phyloP scores from a whole-genome alignment of 495 filamentous ascomycete genomes.

The Thozetella sp. region DNA sequence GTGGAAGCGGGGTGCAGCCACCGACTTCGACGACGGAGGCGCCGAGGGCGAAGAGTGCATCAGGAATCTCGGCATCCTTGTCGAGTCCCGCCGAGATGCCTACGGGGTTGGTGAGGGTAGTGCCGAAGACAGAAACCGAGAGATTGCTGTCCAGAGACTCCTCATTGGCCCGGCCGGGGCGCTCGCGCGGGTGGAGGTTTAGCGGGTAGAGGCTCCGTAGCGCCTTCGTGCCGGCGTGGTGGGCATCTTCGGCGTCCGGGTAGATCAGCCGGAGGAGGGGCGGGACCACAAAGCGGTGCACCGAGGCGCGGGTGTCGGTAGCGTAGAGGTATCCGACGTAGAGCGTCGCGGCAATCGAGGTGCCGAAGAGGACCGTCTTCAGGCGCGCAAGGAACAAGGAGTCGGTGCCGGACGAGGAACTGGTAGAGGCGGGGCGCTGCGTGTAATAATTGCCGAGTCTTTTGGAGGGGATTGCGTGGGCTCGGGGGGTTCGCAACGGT shows the following conservation, averaged over 20 bases:
- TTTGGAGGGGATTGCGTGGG: background rate
- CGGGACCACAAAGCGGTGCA: conserved; percentile 81
- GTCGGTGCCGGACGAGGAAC: conserved; percentile 27
- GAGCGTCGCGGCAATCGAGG: conserved; percentile 42
- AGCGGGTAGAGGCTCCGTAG: conserved; percentile 71
- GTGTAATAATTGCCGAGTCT: conserved; percentile 8
- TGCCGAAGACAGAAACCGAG: conserved; percentile 71
- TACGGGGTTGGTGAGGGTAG: conserved; percentile 78
- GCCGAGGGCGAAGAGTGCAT: conserved; percentile 79
- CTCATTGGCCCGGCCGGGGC: conserved; percentile 28
- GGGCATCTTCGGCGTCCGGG: conserved; percentile 89
- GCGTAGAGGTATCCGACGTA: conserved; percentile 68
- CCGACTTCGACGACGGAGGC: conserved; percentile 88
- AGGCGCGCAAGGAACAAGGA: conserved; percentile 33
- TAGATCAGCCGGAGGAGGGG: conserved; percentile 70
- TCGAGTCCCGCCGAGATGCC: conserved; percentile 93
- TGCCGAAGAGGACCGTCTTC: conserved; percentile 56
- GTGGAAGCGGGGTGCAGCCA: conserved; percentile 81
- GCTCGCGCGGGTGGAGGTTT: conserved; percentile 74
- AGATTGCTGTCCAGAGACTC: conserved; percentile 25
- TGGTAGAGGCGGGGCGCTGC: conserved; percentile 37
- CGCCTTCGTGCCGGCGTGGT: conserved; percentile 70
- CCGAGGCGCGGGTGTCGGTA: conserved; percentile 86
- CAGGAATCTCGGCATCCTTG: conserved; percentile 87
- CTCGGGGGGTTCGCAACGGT: conserved; percentile 20